Conservation (phyloP, 805 yeast genomes). For the baker's yeast (Saccharomyces cerevisiae) region DNA sequence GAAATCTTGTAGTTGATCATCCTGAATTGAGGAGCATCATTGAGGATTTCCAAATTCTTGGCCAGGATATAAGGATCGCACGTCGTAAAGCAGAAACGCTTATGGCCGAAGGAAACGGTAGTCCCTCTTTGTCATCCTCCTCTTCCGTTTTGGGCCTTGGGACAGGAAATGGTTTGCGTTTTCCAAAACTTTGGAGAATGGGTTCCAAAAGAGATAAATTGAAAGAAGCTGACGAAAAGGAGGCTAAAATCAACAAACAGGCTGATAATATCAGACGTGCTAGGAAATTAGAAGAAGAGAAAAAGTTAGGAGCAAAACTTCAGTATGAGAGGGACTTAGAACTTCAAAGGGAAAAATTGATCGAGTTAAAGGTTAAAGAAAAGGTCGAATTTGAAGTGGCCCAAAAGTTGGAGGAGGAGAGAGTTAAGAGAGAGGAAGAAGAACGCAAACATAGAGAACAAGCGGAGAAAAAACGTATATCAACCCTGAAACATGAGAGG, state of each 20-base stretch:
- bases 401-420: conserved; percentile 13
- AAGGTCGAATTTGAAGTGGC: conserved; percentile 20
- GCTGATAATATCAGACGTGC: conserved; percentile 18
- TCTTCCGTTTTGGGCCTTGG: not conserved
- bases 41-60: conserved; percentile 24
- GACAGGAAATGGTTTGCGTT: not conserved
- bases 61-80: conserved; percentile 21
- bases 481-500: not conserved
- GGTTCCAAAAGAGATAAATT: conserved; percentile 4
- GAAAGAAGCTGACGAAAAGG: conserved; percentile 16
- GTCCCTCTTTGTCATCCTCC: not conserved
- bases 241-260: conserved; percentile 16
- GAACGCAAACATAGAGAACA: conserved; percentile 4
- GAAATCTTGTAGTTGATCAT: conserved; percentile 6
- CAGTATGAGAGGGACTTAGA: conserved; percentile 10
- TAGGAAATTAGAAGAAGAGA: conserved; percentile 7
- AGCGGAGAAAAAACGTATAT: conserved; percentile 3
- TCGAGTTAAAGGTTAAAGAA: conserved; percentile 20
- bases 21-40: conserved; percentile 11
- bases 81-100: conserved; percentile 8
- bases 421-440: conserved; percentile 3
- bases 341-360: conserved; percentile 15
- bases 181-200: not conserved
- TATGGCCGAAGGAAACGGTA: not conserved
- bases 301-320: conserved; percentile 9